phyloP scores from a whole-genome alignment of 2,329 filamentous ascomycete genomes.

The Colletotrichum liaoningense region DNA sequence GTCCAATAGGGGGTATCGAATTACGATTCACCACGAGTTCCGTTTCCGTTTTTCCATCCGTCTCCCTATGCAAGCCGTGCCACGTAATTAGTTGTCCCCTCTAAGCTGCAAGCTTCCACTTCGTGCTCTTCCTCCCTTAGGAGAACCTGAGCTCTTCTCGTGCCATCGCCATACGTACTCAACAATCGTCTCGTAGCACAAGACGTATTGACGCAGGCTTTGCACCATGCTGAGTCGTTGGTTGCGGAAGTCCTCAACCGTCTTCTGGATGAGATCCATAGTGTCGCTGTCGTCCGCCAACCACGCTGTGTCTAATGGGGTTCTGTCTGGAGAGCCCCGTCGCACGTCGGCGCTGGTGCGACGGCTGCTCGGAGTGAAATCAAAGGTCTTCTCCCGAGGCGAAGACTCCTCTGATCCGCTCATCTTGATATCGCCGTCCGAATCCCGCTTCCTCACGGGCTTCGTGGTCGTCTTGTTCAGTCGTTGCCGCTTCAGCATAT shows the following conservation, averaged over 20 bases:
- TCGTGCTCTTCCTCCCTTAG: constrained; percentile 36
- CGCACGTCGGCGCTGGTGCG: constrained; percentile 28
- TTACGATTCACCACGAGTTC: constrained; percentile 24
- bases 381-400: constrained; percentile 41
- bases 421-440: constrained; percentile 62
- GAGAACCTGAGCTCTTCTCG: constrained; percentile 43
- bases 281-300: constrained; percentile 76
- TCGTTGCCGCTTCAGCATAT: constrained; percentile 93
- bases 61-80: not conserved
- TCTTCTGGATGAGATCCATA: constrained; percentile 84
- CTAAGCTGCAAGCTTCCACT: constrained; percentile 38
- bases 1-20: constrained; percentile 29
- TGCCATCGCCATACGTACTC: constrained; percentile 79
- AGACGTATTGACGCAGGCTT: constrained; percentile 89
- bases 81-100: constrained; percentile 26
- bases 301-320: constrained; percentile 68
- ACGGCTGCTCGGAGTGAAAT: constrained; percentile 25
- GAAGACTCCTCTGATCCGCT: constrained; percentile 44
- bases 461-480: constrained; percentile 46
- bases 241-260: constrained; percentile 89
- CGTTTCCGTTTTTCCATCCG: not conserved
- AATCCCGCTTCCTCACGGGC: constrained; percentile 41
- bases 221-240: constrained; percentile 98
- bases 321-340: constrained; percentile 23
- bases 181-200: constrained; percentile 94